Conservation (phyloP, 1,284 basidiomycete species). For the Erythrobasidium hasegawianum region DNA sequence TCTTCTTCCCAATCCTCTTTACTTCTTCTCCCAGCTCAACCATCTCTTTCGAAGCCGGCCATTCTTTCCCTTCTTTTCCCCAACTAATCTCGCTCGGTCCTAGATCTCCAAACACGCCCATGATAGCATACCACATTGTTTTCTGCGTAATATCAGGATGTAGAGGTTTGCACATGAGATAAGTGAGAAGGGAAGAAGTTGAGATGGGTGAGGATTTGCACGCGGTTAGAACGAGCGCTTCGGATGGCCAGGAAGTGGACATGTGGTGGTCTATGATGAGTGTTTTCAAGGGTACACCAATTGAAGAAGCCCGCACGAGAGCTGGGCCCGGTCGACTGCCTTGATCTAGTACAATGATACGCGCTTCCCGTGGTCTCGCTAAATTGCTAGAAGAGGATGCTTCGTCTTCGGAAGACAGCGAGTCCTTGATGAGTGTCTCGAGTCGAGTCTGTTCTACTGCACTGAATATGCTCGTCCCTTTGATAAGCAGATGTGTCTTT, state of each 20-base stretch:
- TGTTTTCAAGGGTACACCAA: constrained; percentile 25
- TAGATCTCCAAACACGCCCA: constrained; percentile 44
- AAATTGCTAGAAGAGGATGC: not conserved
- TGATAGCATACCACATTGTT: constrained; percentile 37
- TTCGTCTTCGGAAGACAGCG: not conserved
- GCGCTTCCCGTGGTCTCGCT: constrained; percentile 1
- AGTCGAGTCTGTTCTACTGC: constrained; percentile 31
- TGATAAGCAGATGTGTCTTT: constrained; percentile 39
- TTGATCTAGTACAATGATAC: constrained; percentile 42
- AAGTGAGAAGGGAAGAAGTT: constrained; percentile 42
- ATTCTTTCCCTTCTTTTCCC: constrained; percentile 30
- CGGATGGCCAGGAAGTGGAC: constrained; percentile 37
- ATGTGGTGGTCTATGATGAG: constrained; percentile 44
- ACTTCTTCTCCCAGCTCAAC: constrained; percentile 32
- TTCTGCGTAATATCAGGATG: constrained; percentile 14
- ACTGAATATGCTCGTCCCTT: constrained; percentile 38
- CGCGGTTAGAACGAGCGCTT: constrained; percentile 35
- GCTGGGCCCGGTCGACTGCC: constrained; percentile 39
- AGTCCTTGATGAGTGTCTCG: constrained; percentile 25
- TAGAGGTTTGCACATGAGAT: constrained; percentile 36
- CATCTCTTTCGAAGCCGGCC: constrained; percentile 37
- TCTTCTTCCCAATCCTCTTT: constrained; percentile 39
- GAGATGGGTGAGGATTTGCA: constrained; percentile 41
- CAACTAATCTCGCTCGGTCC: constrained; percentile 39
- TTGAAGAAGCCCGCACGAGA: constrained; percentile 29